Evolutionary conservation across 129 eudicot species (phyloP).

Genomic region (carrot (Daucus carota)): DH1_v3.0 NC_030384.2:33647001-33647500

Average conservation of each 20-base stretch:
- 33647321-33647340: too few relatives aligned
- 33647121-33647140: not conserved
- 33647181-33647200: not conserved
- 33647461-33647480: conserved; percentile 17
- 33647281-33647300: not conserved
- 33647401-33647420: not conserved
- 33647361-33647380: conserved; percentile 1
- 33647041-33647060: too few relatives aligned
- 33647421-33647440: conserved; percentile 19
- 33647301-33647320: not conserved
- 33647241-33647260: not conserved
- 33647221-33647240: not conserved
- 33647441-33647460: not conserved
- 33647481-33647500: conserved; percentile 22
- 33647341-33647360: not conserved
- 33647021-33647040: too few relatives aligned
- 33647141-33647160: not conserved
- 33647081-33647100: too few relatives aligned
- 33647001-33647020: too few relatives aligned
- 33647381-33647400: conserved; percentile 12
- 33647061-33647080: too few relatives aligned
- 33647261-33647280: not conserved
- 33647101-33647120: not conserved
- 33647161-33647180: not conserved
- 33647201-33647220: not conserved